Evolutionary conservation across 148 eudicot genomes (phyloP), one percentile per base, ranked within the genome.

Genomic region (Persicaria maculosa): DNA sequence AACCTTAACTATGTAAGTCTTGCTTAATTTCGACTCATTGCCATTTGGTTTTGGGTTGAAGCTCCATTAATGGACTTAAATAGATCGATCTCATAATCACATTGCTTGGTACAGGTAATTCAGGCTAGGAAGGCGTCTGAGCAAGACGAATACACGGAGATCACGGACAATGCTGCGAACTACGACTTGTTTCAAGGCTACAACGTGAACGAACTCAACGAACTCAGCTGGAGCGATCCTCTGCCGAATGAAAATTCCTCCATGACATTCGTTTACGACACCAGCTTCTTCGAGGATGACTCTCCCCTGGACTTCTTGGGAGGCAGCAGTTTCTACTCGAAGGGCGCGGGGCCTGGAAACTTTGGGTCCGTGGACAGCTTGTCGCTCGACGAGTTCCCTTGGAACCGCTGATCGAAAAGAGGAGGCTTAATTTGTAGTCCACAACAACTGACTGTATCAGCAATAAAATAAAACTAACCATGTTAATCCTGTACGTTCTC

Each of bases 1-100:
- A 83, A 84, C 82, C 82, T 77, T 25, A 87, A 83, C 71, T 91
- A 91, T 77, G 96, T 91, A 77, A 79, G 82, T 71, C 72, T 57
- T 61, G 3, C 48, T 50, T 50, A 44, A 4, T 31, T 14, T 15
- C 22, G 15, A 14, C 5, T 4, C 15, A 69, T 44, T 16, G 10
- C 36, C 50, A 31, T 36, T 45, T n/a, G 14, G 36, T 5, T 31
- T 40, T 44, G 47, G 8, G 15, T 5, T 14, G n/a, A 40, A 4
- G 10, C 36, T 8, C n/a, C 50, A 22, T 22, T 22, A 3, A 45
- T 44, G 36, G 36, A 11, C 47, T 5, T 43, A 36, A 9, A 45
- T 8, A 45, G 40, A 64, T 47, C n/a, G 5, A 7, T 71, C 17
- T 17, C 36, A 22, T 4, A n/a, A 25, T 12, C n/a, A 22, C 0